phyloP scores from a whole-genome alignment of 106 monocot genomes.

The Alisma plantagoaquatica region DNA sequence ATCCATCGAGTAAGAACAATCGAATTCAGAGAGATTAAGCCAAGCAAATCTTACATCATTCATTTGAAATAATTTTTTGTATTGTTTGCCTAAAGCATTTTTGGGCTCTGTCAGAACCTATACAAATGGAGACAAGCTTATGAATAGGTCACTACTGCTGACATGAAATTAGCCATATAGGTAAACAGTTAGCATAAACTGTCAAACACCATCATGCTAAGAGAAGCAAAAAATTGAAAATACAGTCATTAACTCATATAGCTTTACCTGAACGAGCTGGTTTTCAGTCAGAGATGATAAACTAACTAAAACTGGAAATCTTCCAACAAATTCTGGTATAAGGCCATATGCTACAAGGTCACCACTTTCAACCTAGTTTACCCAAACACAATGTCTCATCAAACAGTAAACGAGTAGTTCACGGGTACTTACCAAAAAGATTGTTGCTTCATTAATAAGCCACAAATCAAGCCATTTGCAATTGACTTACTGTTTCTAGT shows the following conservation, averaged over 20 bases:
- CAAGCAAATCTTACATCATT: constrained; percentile 48
- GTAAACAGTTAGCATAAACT: no score
- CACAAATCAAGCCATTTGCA: no score
- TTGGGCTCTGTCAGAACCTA: constrained; percentile 74
- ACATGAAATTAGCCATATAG: no score
- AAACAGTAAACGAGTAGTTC: neutral
- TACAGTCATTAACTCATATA: no score
- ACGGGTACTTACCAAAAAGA: no score
- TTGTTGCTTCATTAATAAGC: no score
- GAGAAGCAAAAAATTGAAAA: no score
- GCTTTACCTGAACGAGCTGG: constrained; percentile 75
- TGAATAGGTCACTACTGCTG: no score
- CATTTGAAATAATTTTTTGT: constrained; percentile 78
- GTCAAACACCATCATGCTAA: no score
- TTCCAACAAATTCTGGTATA: constrained; percentile 86
- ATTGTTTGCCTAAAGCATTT: constrained; percentile 77
- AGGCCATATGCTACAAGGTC: constrained; percentile 82
- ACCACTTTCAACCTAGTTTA: constrained; percentile 77
- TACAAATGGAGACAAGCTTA: no score
- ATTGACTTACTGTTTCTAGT: constrained; percentile 48
- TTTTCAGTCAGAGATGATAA: constrained; percentile 57
- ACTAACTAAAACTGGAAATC: constrained; percentile 58
- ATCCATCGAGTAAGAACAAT: neutral
- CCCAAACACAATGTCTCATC: neutral
- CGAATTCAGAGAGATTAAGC: neutral